Conservation (phyloP, 202 grass and related monocot genomes). For the Zoysia matrella region DNA sequence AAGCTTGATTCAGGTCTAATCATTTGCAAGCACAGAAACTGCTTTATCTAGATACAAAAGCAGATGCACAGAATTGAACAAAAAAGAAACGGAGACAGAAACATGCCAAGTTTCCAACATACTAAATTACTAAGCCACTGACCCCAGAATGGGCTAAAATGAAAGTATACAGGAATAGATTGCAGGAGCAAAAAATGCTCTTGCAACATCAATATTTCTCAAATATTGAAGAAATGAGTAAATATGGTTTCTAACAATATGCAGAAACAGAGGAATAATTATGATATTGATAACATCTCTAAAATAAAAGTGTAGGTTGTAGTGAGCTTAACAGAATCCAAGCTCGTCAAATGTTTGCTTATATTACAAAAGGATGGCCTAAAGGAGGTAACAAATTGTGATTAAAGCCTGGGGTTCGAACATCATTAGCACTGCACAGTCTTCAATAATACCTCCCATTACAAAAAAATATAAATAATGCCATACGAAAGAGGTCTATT, state of each 20-base stretch:
- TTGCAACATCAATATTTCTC: slow-evolving; percentile 27
- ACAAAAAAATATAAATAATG: too few species aligned
- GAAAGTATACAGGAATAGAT: slow-evolving; percentile 12
- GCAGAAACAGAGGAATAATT: slow-evolving; percentile 21
- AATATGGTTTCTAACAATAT: slow-evolving; percentile 15
- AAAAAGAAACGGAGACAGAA: neutral
- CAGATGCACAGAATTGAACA: neutral
- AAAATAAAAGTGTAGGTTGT: neutral
- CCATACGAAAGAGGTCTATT: too few species aligned
- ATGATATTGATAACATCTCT: slow-evolving; percentile 9
- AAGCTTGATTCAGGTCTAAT: slow-evolving; percentile 28
- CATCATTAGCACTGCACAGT: too few species aligned
- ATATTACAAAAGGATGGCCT: too few species aligned
- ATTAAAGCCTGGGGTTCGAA: too few species aligned
- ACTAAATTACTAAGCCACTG: neutral
- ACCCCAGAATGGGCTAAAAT: slow-evolving; percentile 13
- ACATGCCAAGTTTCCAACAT: neutral
- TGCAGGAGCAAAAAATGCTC: neutral
- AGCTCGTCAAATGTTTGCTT: too few species aligned
- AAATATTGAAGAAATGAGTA: slow-evolving; percentile 18
- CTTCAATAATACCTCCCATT: too few species aligned
- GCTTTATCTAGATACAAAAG: neutral
- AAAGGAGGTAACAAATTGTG: too few species aligned
- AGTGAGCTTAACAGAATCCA: too few species aligned
- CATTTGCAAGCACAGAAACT: neutral